Evolutionary conservation across 2,329 filamentous ascomycete species (phyloP), one percentile per base, ranked within the genome.

Genomic region (Venturia aucupariae): DNA sequence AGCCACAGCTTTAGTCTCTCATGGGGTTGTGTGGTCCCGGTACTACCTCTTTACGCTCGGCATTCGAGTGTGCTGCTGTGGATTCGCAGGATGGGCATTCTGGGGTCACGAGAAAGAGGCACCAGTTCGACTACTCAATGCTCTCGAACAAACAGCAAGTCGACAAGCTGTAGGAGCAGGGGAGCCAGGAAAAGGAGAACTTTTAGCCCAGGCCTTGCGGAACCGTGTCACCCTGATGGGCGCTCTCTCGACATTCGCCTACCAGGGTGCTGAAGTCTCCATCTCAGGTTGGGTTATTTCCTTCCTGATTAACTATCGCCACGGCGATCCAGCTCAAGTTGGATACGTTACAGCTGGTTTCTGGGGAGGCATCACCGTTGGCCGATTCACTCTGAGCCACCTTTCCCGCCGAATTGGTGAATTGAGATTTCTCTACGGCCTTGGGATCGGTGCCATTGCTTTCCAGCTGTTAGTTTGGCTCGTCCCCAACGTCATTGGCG

Each of bases 241-340:
- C 3, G 87, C 90, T 0, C 74, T 90, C 11, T 94, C 94, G 78
- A 89, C 94, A 73, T 94, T 95, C 73, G 85, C 86, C 32, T 95
- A 96, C 74, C 90, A 94, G 75, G 90, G 90, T 41, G 88, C 89
- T 42, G 90, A 95, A 75, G 90, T 95, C 19, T 87, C 86, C 17
- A 90, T 93, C 68, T 90, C 88, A 0, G 90, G 90, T 63, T 95
- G 90, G 91, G 87, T 93, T 60, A 91, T 93, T 67, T 91, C 88
- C 2, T 95, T 92, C 77, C 78, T 95, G 46, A 91, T 94, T 74
- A 82, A 83, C 61, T 83, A 86, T 67, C 86, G 90, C 44, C 78
- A 85, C 65, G 90, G 89, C 17, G 81, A 88, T 69, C 89, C 89
- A 7, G 79, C 82, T 0, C 80, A 82, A 3, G 89, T 94, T 22